Base-by-base conservation (phyloP, 2,329 filamentous ascomycete genomes). In the Myriangium duriaei region DNA sequence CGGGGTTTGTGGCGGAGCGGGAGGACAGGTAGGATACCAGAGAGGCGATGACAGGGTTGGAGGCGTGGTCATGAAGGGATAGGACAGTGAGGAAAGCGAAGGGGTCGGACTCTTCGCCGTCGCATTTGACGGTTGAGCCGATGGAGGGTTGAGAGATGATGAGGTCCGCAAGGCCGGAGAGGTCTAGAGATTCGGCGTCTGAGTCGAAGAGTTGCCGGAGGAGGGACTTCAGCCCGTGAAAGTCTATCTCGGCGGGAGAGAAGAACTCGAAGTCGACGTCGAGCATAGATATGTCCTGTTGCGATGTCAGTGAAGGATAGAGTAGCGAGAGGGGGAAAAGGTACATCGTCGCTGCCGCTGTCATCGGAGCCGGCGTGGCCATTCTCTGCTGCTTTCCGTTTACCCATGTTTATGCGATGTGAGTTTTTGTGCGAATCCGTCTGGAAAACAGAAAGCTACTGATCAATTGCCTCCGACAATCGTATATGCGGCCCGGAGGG, bases 261-360 rank as follows among this genome's bases (percentile, higher is more conserved):
- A 96, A 98, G 82, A 86, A 96, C 65, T 98, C 91, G 53, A 98
- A 98, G 48, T 96, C 88, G 41, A 96, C 86, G 55, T 96, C 80
- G 47, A 98, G 76, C 58, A 88, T 81, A 56, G 94, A 82, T 53
- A 86, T 81, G 53, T 94, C 84, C 83, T 93, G 42, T 11, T 28
- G 34, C 36, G 26, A 3, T 5, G 41, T n/a, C 47, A 36, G 40
- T 12, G 10, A 29, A 11, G 3, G n/a, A 4, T 14, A n/a, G 16
- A 30, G 19, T n/a, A n/a, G 7, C 11, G 11, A 13, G 28, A 11
- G 28, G 9, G 11, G n/a, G 11, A 17, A 12, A 9, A 12, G 24
- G 13, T 41, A 50, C 51, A 40, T 55, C 52, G 30, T 55, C 55
- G 39, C 43, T 49, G 40, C 47, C 48, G 42, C 49, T 53, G 19